Evolutionary conservation across 305 asterid genomes (phyloP).

Genomic region (Fraxinus angustifolia): DNA sequence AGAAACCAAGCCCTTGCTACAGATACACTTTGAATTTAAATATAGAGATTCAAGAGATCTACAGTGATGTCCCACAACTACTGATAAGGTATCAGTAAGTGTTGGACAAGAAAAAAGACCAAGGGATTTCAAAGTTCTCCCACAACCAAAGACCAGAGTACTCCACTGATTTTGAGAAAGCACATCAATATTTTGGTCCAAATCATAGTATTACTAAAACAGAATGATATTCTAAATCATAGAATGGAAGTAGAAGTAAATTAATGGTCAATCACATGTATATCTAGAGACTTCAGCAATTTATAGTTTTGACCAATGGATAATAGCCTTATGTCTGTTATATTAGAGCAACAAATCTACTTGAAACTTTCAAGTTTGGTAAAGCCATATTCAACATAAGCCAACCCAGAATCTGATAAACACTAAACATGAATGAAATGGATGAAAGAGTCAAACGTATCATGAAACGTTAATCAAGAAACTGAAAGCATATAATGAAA

Average conservation of each 20-base stretch:
- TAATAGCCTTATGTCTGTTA: slow-evolving; percentile 35
- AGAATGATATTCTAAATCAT: no score
- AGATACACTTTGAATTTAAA: no score
- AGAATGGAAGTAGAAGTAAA: no score
- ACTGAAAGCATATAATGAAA: no score
- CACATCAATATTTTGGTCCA: no score
- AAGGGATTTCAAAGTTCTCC: neutral
- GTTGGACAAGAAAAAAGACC: neutral
- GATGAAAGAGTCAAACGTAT: no score
- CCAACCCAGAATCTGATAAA: slow-evolving; percentile 35
- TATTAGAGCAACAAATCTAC: slow-evolving; percentile 46
- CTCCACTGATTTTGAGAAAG: no score
- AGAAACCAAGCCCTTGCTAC: no score
- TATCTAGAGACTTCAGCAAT: neutral
- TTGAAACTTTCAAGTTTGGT: slow-evolving; percentile 37
- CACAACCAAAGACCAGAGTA: neutral
- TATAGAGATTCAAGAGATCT: neutral
- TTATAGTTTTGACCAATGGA: slow-evolving; percentile 21
- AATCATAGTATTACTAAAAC: no score
- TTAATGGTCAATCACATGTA: slow-evolving; percentile 6
- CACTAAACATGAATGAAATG: no score
- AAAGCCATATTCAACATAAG: slow-evolving; percentile 36
- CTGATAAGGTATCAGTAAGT: neutral
- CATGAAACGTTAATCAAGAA: no score
- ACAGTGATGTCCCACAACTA: neutral